These are phyloP conservation scores for Ustanciosporium gigantosporum DNA, from an alignment of 1,284 basidiomycete species.

Conservation along the genomic window DNA sequence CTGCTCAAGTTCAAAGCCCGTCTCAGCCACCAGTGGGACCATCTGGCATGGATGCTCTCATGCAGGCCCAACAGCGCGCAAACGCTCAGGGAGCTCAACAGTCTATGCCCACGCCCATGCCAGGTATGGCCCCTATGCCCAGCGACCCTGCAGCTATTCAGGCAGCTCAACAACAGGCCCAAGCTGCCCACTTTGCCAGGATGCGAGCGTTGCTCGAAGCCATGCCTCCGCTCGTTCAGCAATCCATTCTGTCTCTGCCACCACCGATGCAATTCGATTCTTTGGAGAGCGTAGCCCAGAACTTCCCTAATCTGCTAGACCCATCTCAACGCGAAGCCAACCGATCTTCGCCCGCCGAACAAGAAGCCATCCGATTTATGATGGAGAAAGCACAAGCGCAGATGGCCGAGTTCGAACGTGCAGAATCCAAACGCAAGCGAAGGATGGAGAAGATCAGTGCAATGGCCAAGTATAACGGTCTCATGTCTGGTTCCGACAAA, in stretches of 20 bases:
- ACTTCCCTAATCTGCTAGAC: conserved; percentile 50
- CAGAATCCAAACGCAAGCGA: conserved; percentile 44
- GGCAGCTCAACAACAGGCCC: conserved; percentile 29
- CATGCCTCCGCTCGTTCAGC: conserved; percentile 51
- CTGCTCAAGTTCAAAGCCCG: conserved; percentile 1
- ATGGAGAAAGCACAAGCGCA: conserved; percentile 37
- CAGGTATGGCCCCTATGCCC: conserved; percentile 8
- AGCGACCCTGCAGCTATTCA: conserved; percentile 27
- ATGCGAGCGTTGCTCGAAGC: conserved; percentile 55
- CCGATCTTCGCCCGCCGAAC: conserved; percentile 28
- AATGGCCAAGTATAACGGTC: conserved; percentile 91
- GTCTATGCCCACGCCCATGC: conserved; percentile 2
- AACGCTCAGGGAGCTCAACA: conserved; percentile 5
- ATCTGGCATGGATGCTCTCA: conserved; percentile 15
- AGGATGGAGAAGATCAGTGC: conserved; percentile 58
- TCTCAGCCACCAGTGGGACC: conserved; percentile 1
- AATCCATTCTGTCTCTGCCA: conserved; percentile 50
- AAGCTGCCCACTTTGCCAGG: conserved; percentile 52
- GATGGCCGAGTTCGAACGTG: conserved; percentile 44
- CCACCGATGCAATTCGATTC: conserved; percentile 58
- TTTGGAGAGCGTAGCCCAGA: conserved; percentile 47
- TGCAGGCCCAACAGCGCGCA: conserved; percentile 21
- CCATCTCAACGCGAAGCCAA: conserved; percentile 21
- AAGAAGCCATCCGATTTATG: conserved; percentile 49
- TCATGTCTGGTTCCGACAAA: conserved; percentile 99